A percentile compares a stretch with the other conserved stretches of the same genome.
Evolutionary conservation across 106 monocot species (phyloP).

Genomic region (Iris macrosiphon): DNA sequence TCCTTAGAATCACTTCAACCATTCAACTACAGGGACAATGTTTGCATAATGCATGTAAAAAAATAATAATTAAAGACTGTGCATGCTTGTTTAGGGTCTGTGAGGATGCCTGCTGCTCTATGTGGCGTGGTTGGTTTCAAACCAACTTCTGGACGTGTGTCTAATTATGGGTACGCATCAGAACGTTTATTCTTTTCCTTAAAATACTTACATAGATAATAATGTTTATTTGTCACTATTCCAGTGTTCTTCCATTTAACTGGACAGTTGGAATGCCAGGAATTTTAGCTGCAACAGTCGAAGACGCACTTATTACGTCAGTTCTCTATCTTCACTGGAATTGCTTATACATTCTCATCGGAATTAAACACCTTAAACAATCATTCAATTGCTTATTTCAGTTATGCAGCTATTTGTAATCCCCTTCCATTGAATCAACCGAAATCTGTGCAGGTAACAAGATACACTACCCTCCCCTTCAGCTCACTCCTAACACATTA

Average conservation of each 20-base stretch:
- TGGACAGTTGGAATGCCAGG: conserved; percentile 93
- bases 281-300: conserved; percentile 73
- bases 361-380: neutral
- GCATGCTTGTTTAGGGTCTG: conserved; percentile 72
- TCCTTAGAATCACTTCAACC: too few species aligned
- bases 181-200: too few species aligned
- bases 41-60: too few species aligned
- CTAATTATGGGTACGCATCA: conserved; percentile 65
- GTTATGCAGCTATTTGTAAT: conserved; percentile 75
- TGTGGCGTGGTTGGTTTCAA: conserved; percentile 94
- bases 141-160: conserved; percentile 67
- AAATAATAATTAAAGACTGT: too few species aligned
- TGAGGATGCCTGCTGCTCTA: conserved; percentile 82
- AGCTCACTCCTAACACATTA: too few species aligned
- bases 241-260: conserved; percentile 86
- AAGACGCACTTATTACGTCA: conserved; percentile 79
- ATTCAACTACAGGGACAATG: too few species aligned
- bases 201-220: too few species aligned
- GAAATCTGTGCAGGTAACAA: conserved; percentile 31
- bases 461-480: too few species aligned
- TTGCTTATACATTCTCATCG: too few species aligned
- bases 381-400: conserved; percentile 14
- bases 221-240: conserved; percentile 1
- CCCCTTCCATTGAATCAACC: conserved; percentile 17
- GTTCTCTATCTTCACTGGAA: too few species aligned